phyloP scores from a whole-genome alignment of 192 early-diverging fungal genomes.

The Rhizophagus prolifer region DNA sequence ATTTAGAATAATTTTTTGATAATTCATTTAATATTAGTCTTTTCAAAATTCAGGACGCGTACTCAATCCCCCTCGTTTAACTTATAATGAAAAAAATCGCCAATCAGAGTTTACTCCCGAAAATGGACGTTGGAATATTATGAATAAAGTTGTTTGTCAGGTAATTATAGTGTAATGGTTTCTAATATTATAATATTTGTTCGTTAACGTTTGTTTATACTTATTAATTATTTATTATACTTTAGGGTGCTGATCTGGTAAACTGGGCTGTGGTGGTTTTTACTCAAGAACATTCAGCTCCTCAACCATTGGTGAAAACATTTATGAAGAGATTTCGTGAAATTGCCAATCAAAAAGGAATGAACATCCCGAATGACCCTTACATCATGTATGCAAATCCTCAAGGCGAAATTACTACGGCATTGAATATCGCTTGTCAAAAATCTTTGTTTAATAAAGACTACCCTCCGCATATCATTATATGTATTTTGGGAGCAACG shows the following conservation, averaged over 20 bases:
- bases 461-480: conserved; percentile 73
- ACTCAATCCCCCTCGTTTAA: neutral
- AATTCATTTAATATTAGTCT: neutral
- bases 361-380: conserved; percentile 51
- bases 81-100: conserved; percentile 29
- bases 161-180: neutral
- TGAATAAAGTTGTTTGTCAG: neutral
- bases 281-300: conserved; percentile 52
- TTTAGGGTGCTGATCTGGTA: conserved; percentile 63
- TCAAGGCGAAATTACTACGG: conserved; percentile 63
- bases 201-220: neutral
- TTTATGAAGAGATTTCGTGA: conserved; percentile 75
- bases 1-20: neutral
- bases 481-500: conserved; percentile 81
- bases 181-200: neutral
- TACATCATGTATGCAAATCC: conserved; percentile 51
- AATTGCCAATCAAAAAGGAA: conserved; percentile 63
- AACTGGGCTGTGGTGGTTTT: conserved; percentile 84
- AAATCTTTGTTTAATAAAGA: conserved; percentile 63
- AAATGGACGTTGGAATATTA: conserved; percentile 67
- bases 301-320: conserved; percentile 49
- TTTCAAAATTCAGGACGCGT: conserved; percentile 4
- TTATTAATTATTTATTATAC: neutral
- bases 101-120: conserved; percentile 51
- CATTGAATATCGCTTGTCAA: conserved; percentile 68